These are phyloP conservation scores for Tympanopsis confertula DNA, from an alignment of 2,329 filamentous ascomycete species.

Conservation along the genomic window DNA sequence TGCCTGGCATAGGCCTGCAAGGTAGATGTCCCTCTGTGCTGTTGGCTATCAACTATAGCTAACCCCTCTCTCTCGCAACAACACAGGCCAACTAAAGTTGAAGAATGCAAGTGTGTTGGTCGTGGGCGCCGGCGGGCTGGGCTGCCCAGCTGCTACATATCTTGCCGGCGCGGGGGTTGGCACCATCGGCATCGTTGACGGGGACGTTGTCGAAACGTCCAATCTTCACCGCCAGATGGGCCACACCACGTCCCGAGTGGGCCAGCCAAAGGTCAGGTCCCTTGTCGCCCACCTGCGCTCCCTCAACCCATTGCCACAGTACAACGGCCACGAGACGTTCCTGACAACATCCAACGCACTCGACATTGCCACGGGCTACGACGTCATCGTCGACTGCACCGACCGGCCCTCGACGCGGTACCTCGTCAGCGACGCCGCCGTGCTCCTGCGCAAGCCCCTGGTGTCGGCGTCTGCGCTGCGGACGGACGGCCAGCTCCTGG, in stretches of 20 bases:
- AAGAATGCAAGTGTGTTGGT: constrained; percentile 63
- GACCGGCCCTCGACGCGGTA: constrained; percentile 88
- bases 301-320: constrained; percentile 62
- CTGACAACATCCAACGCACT: constrained; percentile 60
- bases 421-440: constrained; percentile 82
- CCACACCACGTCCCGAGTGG: constrained; percentile 61
- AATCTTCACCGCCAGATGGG: constrained; percentile 89
- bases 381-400: constrained; percentile 85
- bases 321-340: constrained; percentile 48
- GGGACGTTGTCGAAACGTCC: constrained; percentile 74
- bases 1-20: constrained; percentile 67
- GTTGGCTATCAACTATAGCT: neutral
- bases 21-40: constrained; percentile 30
- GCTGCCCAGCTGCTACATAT: constrained; percentile 87
- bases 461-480: constrained; percentile 83
- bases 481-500: constrained; percentile 78
- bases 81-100: constrained; percentile 62
- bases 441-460: constrained; percentile 66
- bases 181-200: constrained; percentile 73
- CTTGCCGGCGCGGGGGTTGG: constrained; percentile 81
- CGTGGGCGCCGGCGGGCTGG: constrained; percentile 78
- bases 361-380: constrained; percentile 57
- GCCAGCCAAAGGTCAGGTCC: constrained; percentile 71
- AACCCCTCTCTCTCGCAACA: constrained; percentile 2
- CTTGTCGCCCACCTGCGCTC: constrained; percentile 49